phyloP scores from a whole-genome alignment of 208 protist species.

The Trypanosoma mega region DNA sequence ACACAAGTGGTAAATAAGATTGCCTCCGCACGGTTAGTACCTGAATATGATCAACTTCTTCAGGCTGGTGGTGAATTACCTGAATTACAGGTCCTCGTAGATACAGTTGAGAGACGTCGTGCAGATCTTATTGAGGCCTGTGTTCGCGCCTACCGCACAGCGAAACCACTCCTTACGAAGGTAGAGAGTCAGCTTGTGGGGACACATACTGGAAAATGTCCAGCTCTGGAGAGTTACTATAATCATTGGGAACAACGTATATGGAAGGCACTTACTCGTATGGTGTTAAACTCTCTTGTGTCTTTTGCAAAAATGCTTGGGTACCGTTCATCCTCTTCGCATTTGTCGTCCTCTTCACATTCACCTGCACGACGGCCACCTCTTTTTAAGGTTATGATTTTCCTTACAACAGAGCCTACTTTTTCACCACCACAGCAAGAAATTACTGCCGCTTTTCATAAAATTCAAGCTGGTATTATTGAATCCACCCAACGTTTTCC shows the following conservation, averaged over 20 bases:
- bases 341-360: no score
- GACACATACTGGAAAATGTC: conserved; percentile 91
- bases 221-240: conserved; percentile 94
- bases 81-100: conserved; percentile 91
- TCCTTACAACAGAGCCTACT: conserved; percentile 91
- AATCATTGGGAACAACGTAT: conserved; percentile 95
- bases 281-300: conserved; percentile 88
- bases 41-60: conserved; percentile 73
- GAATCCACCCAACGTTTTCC: conserved; percentile 94
- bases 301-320: conserved; percentile 89
- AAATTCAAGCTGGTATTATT: conserved; percentile 91
- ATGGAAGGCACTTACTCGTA: conserved; percentile 91
- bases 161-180: conserved; percentile 94
- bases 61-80: conserved; percentile 85
- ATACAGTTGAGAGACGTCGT: conserved; percentile 88
- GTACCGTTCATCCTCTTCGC: conserved; percentile 47
- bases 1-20: conserved; percentile 92
- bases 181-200: conserved; percentile 94
- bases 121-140: conserved; percentile 80
- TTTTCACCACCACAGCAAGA: conserved; percentile 93
- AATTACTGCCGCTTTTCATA: conserved; percentile 91
- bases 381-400: conserved; percentile 94
- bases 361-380: conserved; percentile 57
- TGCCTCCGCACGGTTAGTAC: conserved; percentile 78
- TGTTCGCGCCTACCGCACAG: conserved; percentile 92